A percentile compares a stretch with the other conserved stretches of the same genome.
These are phyloP conservation scores for Colletotrichum sp. DNA, from an alignment of 2,329 filamentous ascomycete genomes.

Conservation along the genomic window DNA sequence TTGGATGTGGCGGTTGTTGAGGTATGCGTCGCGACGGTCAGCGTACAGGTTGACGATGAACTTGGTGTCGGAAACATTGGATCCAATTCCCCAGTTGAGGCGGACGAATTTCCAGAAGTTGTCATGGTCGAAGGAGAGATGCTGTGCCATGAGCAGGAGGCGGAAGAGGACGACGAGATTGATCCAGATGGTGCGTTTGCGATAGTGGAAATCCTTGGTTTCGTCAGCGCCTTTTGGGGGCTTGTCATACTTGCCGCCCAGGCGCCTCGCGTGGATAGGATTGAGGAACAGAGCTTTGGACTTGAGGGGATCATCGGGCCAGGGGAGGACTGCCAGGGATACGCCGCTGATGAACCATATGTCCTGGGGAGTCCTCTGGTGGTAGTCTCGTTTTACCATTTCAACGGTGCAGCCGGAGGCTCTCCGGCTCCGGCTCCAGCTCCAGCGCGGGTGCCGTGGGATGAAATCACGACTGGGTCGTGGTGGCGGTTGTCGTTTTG, in stretches of 20 bases:
- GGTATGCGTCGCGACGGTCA: neutral
- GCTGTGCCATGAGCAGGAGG: neutral
- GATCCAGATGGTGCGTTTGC: neutral
- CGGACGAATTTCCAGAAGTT: neutral
- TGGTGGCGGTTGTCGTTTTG: neutral
- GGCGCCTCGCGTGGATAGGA: neutral
- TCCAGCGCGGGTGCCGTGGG: neutral
- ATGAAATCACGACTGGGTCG: neutral
- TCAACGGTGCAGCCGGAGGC: neutral
- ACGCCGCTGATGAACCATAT: neutral
- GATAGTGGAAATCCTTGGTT: neutral
- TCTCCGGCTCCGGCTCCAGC: neutral
- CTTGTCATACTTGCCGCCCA: neutral
- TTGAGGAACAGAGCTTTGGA: neutral
- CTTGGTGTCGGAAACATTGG: neutral
- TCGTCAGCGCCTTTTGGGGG: neutral
- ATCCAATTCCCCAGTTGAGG: neutral
- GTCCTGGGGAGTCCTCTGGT: neutral
- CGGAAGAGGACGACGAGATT: conserved; percentile 16
- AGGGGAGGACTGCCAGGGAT: neutral
- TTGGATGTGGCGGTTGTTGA: neutral
- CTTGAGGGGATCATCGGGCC: neutral
- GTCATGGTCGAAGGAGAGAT: conserved; percentile 1
- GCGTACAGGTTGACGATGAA: neutral
- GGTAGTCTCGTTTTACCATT: neutral